Evolutionary conservation across 1,139 yeast species (phyloP).

Genomic region (Pneumocystis carinii): DNA sequence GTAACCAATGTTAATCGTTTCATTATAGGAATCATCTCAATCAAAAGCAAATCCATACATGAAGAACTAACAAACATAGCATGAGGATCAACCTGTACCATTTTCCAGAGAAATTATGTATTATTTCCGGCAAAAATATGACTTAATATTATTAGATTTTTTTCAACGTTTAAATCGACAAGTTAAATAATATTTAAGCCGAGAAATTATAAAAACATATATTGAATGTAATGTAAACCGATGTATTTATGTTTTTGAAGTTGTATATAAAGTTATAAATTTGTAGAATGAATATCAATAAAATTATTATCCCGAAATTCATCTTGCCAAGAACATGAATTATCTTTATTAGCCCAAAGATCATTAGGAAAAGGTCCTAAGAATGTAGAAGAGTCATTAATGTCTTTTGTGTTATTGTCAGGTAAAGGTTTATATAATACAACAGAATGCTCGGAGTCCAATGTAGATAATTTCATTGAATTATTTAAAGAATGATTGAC

Average conservation of each 20-base stretch:
- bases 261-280: not conserved
- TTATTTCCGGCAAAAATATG: not conserved
- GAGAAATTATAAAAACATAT: not conserved
- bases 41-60: conserved; percentile 46
- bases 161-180: not conserved
- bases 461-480: not conserved
- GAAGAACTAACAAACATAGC: conserved; percentile 31
- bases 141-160: not conserved
- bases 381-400: not conserved
- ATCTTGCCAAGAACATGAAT: not conserved
- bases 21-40: conserved; percentile 61
- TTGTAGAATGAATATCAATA: not conserved
- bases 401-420: not conserved
- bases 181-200: not conserved
- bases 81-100: conserved; percentile 14
- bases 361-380: not conserved
- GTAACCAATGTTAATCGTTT: conserved; percentile 30
- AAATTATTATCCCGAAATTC: not conserved
- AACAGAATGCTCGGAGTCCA: not conserved
- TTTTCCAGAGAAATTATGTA: not conserved
- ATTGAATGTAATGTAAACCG: not conserved
- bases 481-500: not conserved
- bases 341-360: not conserved
- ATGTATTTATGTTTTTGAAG: not conserved
- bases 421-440: not conserved